Evolutionary conservation across 768 basidiomycete genomes (phyloP), one percentile per base, ranked within the genome.

Genomic region (Rhodotorula sphaerocarpa): DNA sequence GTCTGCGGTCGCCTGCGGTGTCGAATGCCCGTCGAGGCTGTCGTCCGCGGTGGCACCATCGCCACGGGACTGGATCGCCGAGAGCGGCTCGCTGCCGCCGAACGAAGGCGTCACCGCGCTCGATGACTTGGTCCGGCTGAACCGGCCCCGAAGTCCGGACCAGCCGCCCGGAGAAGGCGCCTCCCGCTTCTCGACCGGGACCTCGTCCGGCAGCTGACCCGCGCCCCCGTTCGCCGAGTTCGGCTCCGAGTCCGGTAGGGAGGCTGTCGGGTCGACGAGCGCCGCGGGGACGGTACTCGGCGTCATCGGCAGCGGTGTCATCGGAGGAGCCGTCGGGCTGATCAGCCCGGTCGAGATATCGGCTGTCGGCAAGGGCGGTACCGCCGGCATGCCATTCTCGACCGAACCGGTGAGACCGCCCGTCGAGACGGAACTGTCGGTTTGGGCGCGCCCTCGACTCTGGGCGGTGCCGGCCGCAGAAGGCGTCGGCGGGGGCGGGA

Each of bases 101-200:
- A 31, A 14, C 30, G 31, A 9, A 16, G 45, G 33, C 16, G 34
- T 12, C 44, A 39, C 33, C 33, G 63, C 36, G 15, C 44, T 54
- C 28, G 50, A 48, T n/a, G 63, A 65, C 50, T 65, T 65, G 12
- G 58, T 65, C 27, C 63, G 30, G 3, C 46, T 28, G 25, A 65
- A 65, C 43, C 54, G 33, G 20, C 63, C 58, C 18, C 34, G n/a
- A 2, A 65, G 36, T 11, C 46, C 30, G 2, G 63, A 65, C 63
- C 63, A 65, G 6, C 58, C 63, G 28, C 53, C 28, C 36, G 25
- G 20, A 23, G 20, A 33, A 27, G 25, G 34, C 34, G 27, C 16
- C 36, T 39, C 36, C 10, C 36, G 9, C 16, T 39, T 39, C 36
- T 39, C 36, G 10, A 16, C 16, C 16, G 10, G 9, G 36, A 39